Base-by-base conservation (phyloP, 2,329 filamentous ascomycete genomes). In the Diaporthe australafricana region DNA sequence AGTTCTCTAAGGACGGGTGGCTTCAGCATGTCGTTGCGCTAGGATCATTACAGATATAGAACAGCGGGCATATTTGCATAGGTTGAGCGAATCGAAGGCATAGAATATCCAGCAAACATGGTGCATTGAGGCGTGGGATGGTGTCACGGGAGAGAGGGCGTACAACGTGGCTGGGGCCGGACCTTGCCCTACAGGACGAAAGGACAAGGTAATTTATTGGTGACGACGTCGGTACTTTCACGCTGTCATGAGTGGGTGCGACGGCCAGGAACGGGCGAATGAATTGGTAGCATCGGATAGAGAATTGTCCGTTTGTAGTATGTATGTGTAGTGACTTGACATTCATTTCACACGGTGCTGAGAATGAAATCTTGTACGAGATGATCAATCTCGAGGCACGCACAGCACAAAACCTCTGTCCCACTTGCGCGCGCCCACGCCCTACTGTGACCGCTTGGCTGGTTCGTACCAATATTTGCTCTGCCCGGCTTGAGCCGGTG, bases 1-100 rank as follows among this genome's bases (percentile, higher is more conserved):
- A 90, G 76, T 90, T 89, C 85, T 84, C 90, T 63, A 89, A 89
- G 75, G 90, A 92, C 73, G 87, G 89, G 3, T 86, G 95, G 76
- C 82, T 95, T 73, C 90, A 90, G 77, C 90, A 94, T 77, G 81
- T 95, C 72, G 90, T 92, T 77, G 87, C 88, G 62, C 93, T 90
- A 82, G 88, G 89, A 55, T 86, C 83, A 56, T 79, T 91, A 72
- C 60, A 48, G 12, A 48, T 48, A 63, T 63, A 63, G 40, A 32
- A n/a, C 25, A 32, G n/a, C 22, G 57, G 9, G 60, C 22, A n/a
- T 62, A 30, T 40, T 48, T 53, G 22, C 27, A 40, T 45, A 20
- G 9, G 35, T 20, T 32, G 8, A 25, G 47, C 45, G 30, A 35
- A 30, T 40, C 50, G 35, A 32, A 35, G 17, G 35, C 17, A n/a